Evolutionary conservation across 2,329 filamentous ascomycete species (phyloP).

Genomic region (Purpureocillium takamizusanense): DNA sequence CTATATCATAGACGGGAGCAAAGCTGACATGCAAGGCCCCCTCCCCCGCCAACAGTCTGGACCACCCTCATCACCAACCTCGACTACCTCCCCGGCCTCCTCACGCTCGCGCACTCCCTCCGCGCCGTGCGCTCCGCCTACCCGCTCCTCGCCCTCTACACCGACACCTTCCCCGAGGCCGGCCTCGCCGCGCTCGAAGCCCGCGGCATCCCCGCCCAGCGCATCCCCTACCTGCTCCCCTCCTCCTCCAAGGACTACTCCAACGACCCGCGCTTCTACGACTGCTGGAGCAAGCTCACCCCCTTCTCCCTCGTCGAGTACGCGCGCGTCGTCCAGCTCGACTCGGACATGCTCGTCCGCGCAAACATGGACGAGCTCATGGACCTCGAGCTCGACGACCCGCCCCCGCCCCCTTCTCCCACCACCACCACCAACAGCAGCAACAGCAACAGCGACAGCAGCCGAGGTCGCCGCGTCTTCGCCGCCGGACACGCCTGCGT

Average conservation of each 20-base stretch:
- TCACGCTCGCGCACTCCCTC: constrained; percentile 73
- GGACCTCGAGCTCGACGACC: constrained; percentile 62
- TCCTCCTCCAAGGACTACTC: constrained; percentile 56
- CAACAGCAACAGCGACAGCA: constrained; percentile 11
- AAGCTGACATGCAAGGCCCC: too few relatives aligned
- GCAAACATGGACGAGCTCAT: constrained; percentile 90
- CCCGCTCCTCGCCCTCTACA: constrained; percentile 76
- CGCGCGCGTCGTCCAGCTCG: constrained; percentile 70
- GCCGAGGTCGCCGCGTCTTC: constrained; percentile 53
- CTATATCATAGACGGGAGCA: too few relatives aligned
- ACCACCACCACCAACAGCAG: too few relatives aligned
- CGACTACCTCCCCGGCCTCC: constrained; percentile 70
- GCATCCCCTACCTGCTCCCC: constrained; percentile 65
- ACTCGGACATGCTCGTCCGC: constrained; percentile 79
- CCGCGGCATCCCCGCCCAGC: constrained; percentile 60
- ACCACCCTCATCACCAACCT: constrained; percentile 80
- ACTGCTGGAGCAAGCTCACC: constrained; percentile 82
- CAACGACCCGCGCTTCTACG: constrained; percentile 76
- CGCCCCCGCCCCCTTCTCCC: constrained; percentile 7
- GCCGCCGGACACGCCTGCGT: constrained; percentile 78
- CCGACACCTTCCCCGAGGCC: constrained; percentile 60
- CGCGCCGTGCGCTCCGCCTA: constrained; percentile 57
- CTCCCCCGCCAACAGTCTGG: constrained; percentile 49
- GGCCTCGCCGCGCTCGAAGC: constrained; percentile 61
- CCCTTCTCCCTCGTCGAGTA: constrained; percentile 72